A percentile compares a stretch with the other conserved stretches of the same genome.
phyloP scores from a whole-genome alignment of 208 protist species.

The Trypanosoma theileri region DNA sequence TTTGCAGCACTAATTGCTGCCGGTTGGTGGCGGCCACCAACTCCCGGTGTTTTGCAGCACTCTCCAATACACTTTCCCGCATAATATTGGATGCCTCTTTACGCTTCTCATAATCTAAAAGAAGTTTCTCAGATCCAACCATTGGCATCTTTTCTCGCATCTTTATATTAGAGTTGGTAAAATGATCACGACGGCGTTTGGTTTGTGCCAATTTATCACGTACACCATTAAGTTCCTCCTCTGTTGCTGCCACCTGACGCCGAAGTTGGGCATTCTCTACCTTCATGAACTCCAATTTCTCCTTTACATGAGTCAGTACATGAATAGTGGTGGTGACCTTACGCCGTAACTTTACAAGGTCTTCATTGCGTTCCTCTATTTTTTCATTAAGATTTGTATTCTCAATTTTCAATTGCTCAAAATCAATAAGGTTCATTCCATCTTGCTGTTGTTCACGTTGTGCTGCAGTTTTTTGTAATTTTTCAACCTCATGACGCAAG shows the following conservation, averaged over 20 bases:
- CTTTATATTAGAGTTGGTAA: constrained; percentile 81
- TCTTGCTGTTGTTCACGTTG: constrained; percentile 73
- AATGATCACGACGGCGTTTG: constrained; percentile 90
- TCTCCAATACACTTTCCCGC: constrained; percentile 71
- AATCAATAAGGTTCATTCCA: constrained; percentile 98
- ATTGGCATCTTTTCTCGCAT: constrained; percentile 93
- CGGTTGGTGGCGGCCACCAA: constrained; percentile 52
- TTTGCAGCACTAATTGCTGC: constrained; percentile 58
- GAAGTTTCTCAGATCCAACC: constrained; percentile 92
- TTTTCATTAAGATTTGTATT: constrained; percentile 98
- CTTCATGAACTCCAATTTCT: constrained; percentile 97
- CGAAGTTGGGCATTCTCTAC: constrained; percentile 89
- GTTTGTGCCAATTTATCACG: constrained; percentile 90
- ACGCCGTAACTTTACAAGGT: constrained; percentile 94
- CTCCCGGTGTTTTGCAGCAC: constrained; percentile 76
- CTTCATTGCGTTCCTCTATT: constrained; percentile 98
- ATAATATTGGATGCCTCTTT: constrained; percentile 76
- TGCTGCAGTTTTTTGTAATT: constrained; percentile 52
- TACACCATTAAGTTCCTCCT: constrained; percentile 81
- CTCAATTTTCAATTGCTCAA: constrained; percentile 99
- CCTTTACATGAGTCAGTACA: constrained; percentile 97
- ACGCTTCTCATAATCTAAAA: constrained; percentile 94
- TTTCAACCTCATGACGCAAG: constrained; percentile 76
- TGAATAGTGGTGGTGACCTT: constrained; percentile 97
- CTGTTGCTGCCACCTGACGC: constrained; percentile 85